Base-by-base conservation (phyloP, 805 yeast genomes). In the Nakazawaea wyomingensis region DNA sequence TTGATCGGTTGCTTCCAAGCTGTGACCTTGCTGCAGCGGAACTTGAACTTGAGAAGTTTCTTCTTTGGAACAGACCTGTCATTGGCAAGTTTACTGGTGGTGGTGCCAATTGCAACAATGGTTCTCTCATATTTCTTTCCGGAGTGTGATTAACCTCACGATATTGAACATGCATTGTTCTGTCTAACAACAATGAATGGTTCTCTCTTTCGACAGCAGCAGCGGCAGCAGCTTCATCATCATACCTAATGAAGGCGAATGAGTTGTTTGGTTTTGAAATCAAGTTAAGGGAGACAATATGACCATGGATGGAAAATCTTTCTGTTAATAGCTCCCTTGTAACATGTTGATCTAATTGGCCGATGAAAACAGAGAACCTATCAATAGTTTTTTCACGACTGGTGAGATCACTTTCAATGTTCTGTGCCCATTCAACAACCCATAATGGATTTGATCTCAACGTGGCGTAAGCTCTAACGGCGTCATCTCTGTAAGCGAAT, bases 121-220 rank as follows among this genome's bases (percentile, higher is more conserved):
- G 57, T 38, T 27, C 34, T 31, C 41, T 46, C 11, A 60, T 51
- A 39, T 49, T 56, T 36, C 28, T 45, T 43, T 24, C 34, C 24
- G 26, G 39, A 33, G 60, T 57, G 46, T 62, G 68, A 48, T 71
- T 68, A 53, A 79, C 61, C 57, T 85, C 93, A 45, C 85, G 75
- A 57, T 82, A 85, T 60, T 86, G 95, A 37, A 88, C 96, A 59
- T 85, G 93, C 69, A 88, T 83, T 7, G 91, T 82, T 57, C 74
- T 81, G 45, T 76, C 78, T 53, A 77, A 64, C 55, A 88, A 78
- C 59, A 81, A 74, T 2, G 95, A 72, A 61, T 87, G 95, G 56
- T 89, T 87, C 56, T 85, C 93, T 48, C 80, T 71, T 59, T 87
- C 95, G 42, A 88, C 86, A 1, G 96, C 96, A 37, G 85, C 72